Evolutionary conservation across 1,284 basidiomycete genomes (phyloP).

Genomic region (Trichosporon sp.): DNA sequence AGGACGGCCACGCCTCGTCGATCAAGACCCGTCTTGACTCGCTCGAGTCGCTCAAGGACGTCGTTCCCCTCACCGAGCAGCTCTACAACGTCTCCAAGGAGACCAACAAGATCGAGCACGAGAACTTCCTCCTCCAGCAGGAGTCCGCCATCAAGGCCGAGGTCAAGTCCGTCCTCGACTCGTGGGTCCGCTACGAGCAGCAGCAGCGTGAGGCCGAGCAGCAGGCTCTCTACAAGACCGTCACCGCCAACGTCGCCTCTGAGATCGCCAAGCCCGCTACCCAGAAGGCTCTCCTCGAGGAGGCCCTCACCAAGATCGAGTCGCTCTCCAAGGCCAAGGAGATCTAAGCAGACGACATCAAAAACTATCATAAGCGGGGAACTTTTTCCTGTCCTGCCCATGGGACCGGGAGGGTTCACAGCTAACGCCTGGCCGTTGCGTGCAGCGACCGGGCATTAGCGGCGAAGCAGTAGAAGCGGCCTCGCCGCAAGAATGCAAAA

Average conservation of each 20-base stretch:
- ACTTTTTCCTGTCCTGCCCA: neutral
- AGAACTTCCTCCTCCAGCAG: constrained; percentile 88
- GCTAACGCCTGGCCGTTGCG: neutral
- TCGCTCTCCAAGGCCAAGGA: constrained; percentile 71
- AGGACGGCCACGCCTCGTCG: constrained; percentile 86
- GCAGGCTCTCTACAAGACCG: constrained; percentile 79
- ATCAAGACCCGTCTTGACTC: constrained; percentile 90
- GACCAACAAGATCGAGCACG: constrained; percentile 86
- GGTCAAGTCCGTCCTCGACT: constrained; percentile 92
- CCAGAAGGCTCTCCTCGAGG: constrained; percentile 85
- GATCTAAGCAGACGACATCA: constrained; percentile 59
- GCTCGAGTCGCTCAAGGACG: constrained; percentile 91
- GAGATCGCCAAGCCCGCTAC: constrained; percentile 85
- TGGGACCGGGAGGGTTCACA: neutral
- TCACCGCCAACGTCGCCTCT: constrained; percentile 84
- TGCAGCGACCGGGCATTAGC: neutral
- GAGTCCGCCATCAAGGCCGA: constrained; percentile 83
- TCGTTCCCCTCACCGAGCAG: constrained; percentile 82
- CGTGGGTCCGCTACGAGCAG: constrained; percentile 97
- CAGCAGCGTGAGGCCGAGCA: constrained; percentile 96
- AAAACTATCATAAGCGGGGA: constrained; percentile 18
- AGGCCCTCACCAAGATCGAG: constrained; percentile 88
- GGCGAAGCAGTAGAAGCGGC: constrained; percentile 27
- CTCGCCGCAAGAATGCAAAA: constrained; percentile 25
- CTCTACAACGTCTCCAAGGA: constrained; percentile 96